Evolutionary conservation across 495 filamentous ascomycete genomes (phyloP).

Genomic region (Hyaloscypha variabilis): DNA sequence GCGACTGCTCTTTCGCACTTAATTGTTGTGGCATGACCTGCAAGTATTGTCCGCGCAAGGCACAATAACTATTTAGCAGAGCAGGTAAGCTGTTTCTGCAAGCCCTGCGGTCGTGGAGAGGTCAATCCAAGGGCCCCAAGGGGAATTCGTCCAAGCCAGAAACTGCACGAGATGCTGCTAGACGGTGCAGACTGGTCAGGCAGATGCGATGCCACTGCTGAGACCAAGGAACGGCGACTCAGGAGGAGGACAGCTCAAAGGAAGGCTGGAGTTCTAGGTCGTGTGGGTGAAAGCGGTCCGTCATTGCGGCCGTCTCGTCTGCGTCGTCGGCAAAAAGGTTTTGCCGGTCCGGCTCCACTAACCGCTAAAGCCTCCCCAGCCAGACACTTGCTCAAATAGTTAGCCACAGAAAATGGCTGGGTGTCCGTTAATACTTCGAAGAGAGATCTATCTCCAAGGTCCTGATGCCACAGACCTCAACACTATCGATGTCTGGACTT

Average conservation of each 20-base stretch:
- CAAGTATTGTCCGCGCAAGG: not conserved
- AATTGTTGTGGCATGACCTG: slow-evolving; percentile 75
- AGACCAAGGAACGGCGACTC: not conserved
- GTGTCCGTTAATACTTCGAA: not conserved
- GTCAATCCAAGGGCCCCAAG: not conserved
- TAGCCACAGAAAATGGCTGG: slow-evolving; percentile 8
- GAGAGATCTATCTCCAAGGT: slow-evolving; percentile 15
- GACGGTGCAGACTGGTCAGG: not conserved
- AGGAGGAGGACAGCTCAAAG: not conserved
- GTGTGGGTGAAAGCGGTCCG: not conserved
- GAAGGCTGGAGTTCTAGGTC: not conserved
- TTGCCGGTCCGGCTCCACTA: no score
- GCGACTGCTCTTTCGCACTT: slow-evolving; percentile 84
- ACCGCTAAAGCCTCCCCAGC: no score
- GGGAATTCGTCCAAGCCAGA: not conserved
- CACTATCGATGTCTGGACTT: slow-evolving; percentile 25
- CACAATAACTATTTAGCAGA: not conserved
- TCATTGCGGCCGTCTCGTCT: no score
- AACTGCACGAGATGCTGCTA: not conserved
- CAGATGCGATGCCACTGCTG: not conserved
- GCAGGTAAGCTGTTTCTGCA: not conserved
- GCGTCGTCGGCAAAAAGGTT: no score
- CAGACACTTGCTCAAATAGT: no score
- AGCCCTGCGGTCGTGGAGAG: not conserved
- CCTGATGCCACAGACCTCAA: slow-evolving; percentile 19